These are phyloP conservation scores for Cicer judaicum DNA, from an alignment of 306 rosid species.

Conservation along the genomic window DNA sequence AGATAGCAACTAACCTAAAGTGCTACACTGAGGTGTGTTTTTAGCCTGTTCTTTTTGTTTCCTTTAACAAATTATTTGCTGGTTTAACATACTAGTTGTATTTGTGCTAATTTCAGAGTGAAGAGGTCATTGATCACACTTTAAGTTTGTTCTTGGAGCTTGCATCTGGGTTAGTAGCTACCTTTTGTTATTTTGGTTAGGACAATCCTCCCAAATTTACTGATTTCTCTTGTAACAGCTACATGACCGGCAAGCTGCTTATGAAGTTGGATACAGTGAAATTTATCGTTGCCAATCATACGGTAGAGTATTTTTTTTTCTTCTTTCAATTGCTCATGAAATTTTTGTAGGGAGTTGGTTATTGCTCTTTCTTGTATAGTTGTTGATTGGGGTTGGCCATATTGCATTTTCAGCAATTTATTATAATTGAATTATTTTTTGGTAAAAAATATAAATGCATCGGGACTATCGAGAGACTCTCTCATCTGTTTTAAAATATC, in stretches of 20 bases:
- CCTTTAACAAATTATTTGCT: conserved; percentile 15
- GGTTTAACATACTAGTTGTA: conserved; percentile 32
- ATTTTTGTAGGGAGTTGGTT: conserved; percentile 11
- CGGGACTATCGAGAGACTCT: conserved; percentile 2
- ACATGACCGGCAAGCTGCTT: conserved; percentile 97
- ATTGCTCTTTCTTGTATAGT: conserved; percentile 13
- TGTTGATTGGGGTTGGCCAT: conserved; percentile 18
- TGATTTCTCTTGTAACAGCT: conserved; percentile 56
- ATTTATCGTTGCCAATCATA: conserved; percentile 91
- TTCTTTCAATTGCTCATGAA: conserved; percentile 13
- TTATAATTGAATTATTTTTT: conserved; percentile 8
- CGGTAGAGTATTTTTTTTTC: conserved; percentile 55
- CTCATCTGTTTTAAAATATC: neutral
- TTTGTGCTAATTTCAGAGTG: conserved; percentile 68
- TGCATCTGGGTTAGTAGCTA: conserved; percentile 86
- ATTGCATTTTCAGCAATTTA: conserved; percentile 23
- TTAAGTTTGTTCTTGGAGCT: conserved; percentile 94
- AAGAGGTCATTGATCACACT: conserved; percentile 97
- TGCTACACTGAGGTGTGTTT: conserved; percentile 51
- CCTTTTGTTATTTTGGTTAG: conserved; percentile 41
- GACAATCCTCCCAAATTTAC: conserved; percentile 21
- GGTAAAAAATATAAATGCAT: conserved; percentile 4
- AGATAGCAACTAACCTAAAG: conserved; percentile 60
- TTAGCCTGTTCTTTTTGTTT: conserved; percentile 10
- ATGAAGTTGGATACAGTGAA: conserved; percentile 93